Conservation (phyloP, 1,284 basidiomycete genomes). For the Melampsora larici-populina region DNA sequence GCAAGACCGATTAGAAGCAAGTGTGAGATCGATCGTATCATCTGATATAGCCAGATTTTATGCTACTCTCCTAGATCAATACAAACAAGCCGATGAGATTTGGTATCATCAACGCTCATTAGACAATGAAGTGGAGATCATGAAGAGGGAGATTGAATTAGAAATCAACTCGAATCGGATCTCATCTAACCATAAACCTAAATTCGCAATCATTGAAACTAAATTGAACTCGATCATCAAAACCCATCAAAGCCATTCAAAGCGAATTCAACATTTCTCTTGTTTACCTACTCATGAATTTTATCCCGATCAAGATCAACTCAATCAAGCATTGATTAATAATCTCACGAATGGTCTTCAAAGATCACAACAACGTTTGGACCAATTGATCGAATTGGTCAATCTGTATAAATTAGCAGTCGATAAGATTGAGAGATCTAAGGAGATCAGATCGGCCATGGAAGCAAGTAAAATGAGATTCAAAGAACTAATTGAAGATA, state of each 20-base stretch:
- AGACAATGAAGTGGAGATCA: conserved; percentile 13
- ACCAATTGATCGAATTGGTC: conserved; percentile 12
- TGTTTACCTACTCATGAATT: conserved; percentile 28
- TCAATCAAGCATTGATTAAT: conserved; percentile 9
- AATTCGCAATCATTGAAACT: neutral
- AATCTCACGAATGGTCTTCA: conserved; percentile 1
- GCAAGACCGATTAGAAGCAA: conserved; percentile 35
- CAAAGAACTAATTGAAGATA: conserved; percentile 2
- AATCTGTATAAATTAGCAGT: conserved; percentile 13
- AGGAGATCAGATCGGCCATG: neutral
- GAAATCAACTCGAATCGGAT: conserved; percentile 4
- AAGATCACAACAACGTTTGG: conserved; percentile 1
- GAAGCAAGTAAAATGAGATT: conserved; percentile 17
- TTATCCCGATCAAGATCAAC: conserved; percentile 20
- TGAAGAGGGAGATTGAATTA: conserved; percentile 22
- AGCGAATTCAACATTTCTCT: conserved; percentile 8
- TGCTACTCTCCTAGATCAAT: conserved; percentile 22
- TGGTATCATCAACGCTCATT: conserved; percentile 27
- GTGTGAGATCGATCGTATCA: conserved; percentile 2
- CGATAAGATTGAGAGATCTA: conserved; percentile 11
- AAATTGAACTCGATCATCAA: neutral
- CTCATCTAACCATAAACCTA: conserved; percentile 4
- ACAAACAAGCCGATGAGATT: conserved; percentile 39
- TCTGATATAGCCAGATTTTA: conserved; percentile 24
- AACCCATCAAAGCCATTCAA: conserved; percentile 10